phyloP scores from a whole-genome alignment of 495 filamentous ascomycete species.

The Podospora fimiseda region DNA sequence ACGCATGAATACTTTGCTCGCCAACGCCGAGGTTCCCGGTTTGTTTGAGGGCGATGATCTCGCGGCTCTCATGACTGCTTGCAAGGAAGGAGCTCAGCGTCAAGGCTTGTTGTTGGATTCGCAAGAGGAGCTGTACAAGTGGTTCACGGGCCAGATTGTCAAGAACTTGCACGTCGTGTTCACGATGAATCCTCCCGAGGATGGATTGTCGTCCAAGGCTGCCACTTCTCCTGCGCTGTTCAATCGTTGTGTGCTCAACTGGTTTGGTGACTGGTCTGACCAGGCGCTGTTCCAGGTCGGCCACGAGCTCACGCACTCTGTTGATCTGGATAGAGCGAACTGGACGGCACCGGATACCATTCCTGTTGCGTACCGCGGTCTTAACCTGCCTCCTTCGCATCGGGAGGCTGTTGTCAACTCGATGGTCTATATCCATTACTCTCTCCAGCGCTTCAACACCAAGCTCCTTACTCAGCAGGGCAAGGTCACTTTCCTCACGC shows the following conservation, averaged over 20 bases:
- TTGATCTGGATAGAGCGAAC: constrained; percentile 83
- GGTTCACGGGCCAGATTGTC: constrained; percentile 98
- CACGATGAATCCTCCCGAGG: constrained; percentile 99
- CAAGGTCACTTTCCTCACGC: constrained; percentile 85
- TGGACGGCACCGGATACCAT: constrained; percentile 86
- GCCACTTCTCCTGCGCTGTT: constrained; percentile 96
- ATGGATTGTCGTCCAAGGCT: constrained; percentile 88
- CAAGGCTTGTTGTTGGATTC: constrained; percentile 93
- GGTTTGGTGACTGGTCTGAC: constrained; percentile 99
- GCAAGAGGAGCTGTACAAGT: constrained; percentile 97
- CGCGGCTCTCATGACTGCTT: constrained; percentile 93
- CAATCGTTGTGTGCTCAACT: constrained; percentile 98
- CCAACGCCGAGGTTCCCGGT: constrained; percentile 96
- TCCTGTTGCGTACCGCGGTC: constrained; percentile 81
- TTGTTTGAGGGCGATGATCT: constrained; percentile 97
- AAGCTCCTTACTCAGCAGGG: constrained; percentile 88
- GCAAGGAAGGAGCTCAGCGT: constrained; percentile 94
- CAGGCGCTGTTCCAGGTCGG: constrained; percentile 98
- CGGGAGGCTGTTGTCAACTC: constrained; percentile 87
- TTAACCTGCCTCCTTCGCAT: constrained; percentile 79
- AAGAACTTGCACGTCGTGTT: constrained; percentile 99
- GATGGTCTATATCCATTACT: constrained; percentile 98
- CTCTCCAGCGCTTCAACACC: constrained; percentile 79
- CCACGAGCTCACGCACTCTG: constrained; percentile 87
- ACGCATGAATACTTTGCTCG: constrained; percentile 96